These are phyloP conservation scores for Crassisporium funariophilum DNA, from an alignment of 768 basidiomycete genomes.

Conservation along the genomic window DNA sequence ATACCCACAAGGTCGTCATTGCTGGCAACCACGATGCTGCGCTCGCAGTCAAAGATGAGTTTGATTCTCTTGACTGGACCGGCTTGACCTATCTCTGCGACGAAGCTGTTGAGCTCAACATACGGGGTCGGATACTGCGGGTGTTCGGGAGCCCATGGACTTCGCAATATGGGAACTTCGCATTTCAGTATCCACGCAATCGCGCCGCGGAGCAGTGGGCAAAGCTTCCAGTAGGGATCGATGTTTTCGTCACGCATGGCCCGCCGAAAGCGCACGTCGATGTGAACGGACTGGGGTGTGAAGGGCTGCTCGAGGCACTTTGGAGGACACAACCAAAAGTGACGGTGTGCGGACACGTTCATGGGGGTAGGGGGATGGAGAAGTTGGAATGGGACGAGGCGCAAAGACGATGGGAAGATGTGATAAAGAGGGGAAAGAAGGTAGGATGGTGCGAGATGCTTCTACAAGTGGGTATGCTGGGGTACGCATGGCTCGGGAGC, in stretches of 20 bases:
- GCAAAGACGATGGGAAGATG: too few relatives aligned
- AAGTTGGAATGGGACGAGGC: conserved; percentile 35
- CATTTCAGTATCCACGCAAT: conserved; percentile 39
- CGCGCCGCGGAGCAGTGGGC: conserved; percentile 24
- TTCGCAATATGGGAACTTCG: conserved; percentile 35
- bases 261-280: conserved; percentile 39
- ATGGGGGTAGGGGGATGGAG: conserved; percentile 37
- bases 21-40: conserved; percentile 46
- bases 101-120: conserved; percentile 22
- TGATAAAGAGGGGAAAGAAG: too few relatives aligned
- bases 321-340: conserved; percentile 37
- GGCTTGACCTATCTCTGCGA: conserved; percentile 41
- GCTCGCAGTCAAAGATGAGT: conserved; percentile 22
- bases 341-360: conserved; percentile 48
- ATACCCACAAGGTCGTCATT: conserved; percentile 42
- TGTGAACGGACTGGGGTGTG: conserved; percentile 30
- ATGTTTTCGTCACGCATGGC: conserved; percentile 47
- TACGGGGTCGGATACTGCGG: conserved; percentile 31
- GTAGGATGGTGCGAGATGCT: too few relatives aligned
- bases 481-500: too few relatives aligned
- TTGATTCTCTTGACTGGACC: conserved; percentile 23
- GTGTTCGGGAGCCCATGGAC: conserved; percentile 44
- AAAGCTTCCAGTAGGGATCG: conserved; percentile 29
- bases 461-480: too few relatives aligned
- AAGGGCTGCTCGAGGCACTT: conserved; percentile 30